Conservation (phyloP, 805 yeast genomes). For the Cyberlindnera suaveolens region DNA sequence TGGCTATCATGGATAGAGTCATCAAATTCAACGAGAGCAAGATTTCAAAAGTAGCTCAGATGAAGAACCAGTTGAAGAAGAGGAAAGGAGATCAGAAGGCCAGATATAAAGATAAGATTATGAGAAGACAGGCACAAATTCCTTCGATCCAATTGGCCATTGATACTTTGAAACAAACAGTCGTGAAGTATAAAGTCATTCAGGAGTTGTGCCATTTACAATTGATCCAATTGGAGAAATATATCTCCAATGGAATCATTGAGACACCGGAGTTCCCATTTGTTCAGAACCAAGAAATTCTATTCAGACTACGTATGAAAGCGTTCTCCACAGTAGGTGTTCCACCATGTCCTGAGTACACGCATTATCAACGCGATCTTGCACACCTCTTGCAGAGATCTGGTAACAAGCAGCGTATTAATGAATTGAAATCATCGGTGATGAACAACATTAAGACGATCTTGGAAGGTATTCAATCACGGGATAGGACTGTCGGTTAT, state of each 20-base stretch:
- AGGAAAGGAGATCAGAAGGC: slow-evolving; percentile 48
- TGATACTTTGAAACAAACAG: background rate
- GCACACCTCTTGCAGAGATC: slow-evolving; percentile 5
- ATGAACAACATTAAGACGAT: slow-evolving; percentile 8
- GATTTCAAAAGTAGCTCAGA: slow-evolving; percentile 27
- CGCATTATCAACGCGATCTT: slow-evolving; percentile 20
- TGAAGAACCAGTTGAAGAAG: slow-evolving; percentile 38
- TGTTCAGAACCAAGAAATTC: slow-evolving; percentile 23
- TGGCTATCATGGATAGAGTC: slow-evolving; percentile 33
- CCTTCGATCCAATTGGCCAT: slow-evolving; percentile 27
- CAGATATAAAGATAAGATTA: slow-evolving; percentile 30
- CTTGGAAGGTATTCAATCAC: slow-evolving; percentile 15
- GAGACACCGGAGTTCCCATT: slow-evolving; percentile 22
- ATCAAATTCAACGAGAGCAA: slow-evolving; percentile 27
- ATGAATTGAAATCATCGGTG: slow-evolving; percentile 2
- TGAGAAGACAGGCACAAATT: slow-evolving; percentile 27
- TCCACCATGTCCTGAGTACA: slow-evolving; percentile 50
- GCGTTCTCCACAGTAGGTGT: slow-evolving; percentile 76
- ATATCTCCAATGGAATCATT: slow-evolving; percentile 22
- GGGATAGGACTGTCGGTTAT: slow-evolving; percentile 17
- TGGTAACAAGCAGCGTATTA: slow-evolving; percentile 5
- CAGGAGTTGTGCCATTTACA: slow-evolving; percentile 29
- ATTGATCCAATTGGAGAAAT: slow-evolving; percentile 26
- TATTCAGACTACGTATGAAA: slow-evolving; percentile 62
- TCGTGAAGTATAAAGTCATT: slow-evolving; percentile 16